Base-by-base conservation (phyloP, 805 yeast genomes). In the Candida easanensis region DNA sequence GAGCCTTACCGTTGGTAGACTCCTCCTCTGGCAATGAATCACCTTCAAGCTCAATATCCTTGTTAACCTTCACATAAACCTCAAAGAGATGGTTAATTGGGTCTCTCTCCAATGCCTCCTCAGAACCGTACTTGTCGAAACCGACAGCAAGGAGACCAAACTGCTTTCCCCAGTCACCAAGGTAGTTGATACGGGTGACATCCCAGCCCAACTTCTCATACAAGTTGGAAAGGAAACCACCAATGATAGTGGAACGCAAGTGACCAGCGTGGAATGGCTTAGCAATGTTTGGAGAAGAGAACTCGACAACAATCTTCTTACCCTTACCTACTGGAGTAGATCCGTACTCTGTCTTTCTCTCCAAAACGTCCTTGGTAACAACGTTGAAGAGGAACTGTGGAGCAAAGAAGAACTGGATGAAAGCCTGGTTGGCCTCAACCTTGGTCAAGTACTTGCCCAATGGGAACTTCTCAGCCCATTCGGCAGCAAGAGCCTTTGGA, bases 181-280 rank as follows among this genome's bases (percentile, higher is more conserved):
- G 75, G 68, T 93, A 93, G 73, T 93, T 93, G 73, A 91, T 76
- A 69, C 97, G 80, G 53, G 77, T 69, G 35, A 93, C 99, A n/a
- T 88, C 78, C 87, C 91, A 93, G 36, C 98, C 99, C 45, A 83
- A 73, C 54, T 79, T 82, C 68, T 89, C 97, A 63, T 93, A 87
- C 63, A 93, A 73, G 67, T 90, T 91, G 32, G 96, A 70, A 38
- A 93, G 65, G 71, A 89, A 93, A 14, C 98, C 98, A 56, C 99
- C 99, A 63, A 93, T 93, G 61, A 93, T 93, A 35, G 99, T 93
- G 25, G 96, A 86, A 69, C 99, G 84, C 66, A 93, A 79, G 66
- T 93, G 99, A 47, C 99, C 99, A 42, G 99, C 99, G 63, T 93
- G 99, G 84, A 93, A 93, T 11, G 99, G 99, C 70, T 93, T 93